These are phyloP conservation scores for Salix exigua DNA, from an alignment of 345 rosid genomes.

Conservation along the genomic window DNA sequence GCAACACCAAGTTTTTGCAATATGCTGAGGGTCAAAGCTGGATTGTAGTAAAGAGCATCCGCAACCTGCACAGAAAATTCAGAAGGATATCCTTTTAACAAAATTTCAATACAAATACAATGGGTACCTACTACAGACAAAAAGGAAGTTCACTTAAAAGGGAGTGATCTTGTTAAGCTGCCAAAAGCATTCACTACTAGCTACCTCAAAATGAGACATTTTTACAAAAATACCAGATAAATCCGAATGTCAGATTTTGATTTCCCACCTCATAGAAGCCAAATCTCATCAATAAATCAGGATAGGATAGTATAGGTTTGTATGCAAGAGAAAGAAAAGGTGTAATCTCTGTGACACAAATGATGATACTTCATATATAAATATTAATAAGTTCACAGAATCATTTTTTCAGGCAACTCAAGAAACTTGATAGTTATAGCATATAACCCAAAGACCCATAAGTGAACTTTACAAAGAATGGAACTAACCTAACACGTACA, in stretches of 20 bases:
- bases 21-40: conserved; percentile 68
- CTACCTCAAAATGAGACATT: neutral
- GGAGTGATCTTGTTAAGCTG: neutral
- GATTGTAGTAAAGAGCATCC: conserved; percentile 84
- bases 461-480: neutral
- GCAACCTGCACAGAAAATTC: conserved; percentile 66
- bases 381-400: neutral
- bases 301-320: neutral
- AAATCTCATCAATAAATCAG: neutral
- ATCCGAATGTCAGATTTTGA: neutral
- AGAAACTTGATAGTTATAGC: neutral
- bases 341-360: neutral
- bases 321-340: neutral
- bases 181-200: neutral
- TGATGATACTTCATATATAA: neutral
- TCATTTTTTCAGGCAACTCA: neutral
- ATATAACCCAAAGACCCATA: neutral
- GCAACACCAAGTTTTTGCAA: conserved; percentile 79
- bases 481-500: neutral
- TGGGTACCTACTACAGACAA: neutral
- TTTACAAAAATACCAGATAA: neutral
- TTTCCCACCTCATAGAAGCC: neutral
- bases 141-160: neutral
- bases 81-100: neutral
- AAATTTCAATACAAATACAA: neutral